Base-by-base conservation (phyloP, 108 stramenopile genomes). In the Bacterosira constricta region DNA sequence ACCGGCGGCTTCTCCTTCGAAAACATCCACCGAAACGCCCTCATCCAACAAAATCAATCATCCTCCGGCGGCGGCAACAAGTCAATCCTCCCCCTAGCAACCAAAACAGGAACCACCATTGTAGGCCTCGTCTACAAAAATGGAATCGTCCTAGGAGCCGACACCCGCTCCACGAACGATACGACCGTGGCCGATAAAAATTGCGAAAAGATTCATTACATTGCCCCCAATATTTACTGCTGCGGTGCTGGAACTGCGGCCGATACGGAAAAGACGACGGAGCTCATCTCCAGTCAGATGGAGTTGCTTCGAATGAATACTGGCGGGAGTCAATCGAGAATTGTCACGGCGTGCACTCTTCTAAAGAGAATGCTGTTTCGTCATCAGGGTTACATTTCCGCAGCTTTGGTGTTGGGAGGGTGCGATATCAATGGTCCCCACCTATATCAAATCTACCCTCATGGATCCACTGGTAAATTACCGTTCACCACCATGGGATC, bases 161-260 rank as follows among this genome's bases (percentile, higher is more conserved):
- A 99, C 80, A 99, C 98, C 49, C 91, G 97, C 50, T 95, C 98
- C 26, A 99, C 98, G 0, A 87, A 87, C 44, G 97, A 92, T 27
- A 81, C 88, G 17, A 96, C 96, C 71, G 97, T 99, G 8, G 96
- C 94, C 45, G 99, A 99, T 81, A 98, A 98, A 83, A 97, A 98
- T 78, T 99, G 99, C 71, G 94, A 96, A 76, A 99, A 99, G 81
- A 98, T 99, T 58, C 99, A 99, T 76, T 99, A 98, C 91, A 60
- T 99, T 52, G 97, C 98, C 0, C 96, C 96, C 75, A 99, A 99
- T 79, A 97, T 99, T 56, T 98, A 97, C 80, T 99, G 99, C 83
- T 98, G 97, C 82, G 98, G 99, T 18, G 95, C 99, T n/a, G 97
- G 99, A 15, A 99, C 98, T 0, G 98, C 98, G 41, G 99, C 98